phyloP scores from a whole-genome alignment of 345 rosid species.

The Eucalyptus dawsonii region DNA sequence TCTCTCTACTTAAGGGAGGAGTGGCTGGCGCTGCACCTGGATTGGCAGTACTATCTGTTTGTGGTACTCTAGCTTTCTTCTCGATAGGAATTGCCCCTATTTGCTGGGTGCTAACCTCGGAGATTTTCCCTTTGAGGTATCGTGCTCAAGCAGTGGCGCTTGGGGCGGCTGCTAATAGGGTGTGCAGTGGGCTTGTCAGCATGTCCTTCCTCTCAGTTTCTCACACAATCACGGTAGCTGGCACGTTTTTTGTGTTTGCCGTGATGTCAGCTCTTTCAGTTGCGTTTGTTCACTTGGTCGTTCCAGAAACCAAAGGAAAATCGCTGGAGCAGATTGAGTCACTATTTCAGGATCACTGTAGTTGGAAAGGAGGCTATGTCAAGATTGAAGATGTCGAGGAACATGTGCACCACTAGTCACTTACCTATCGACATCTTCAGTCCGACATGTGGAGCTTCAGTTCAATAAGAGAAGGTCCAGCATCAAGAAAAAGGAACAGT shows the following conservation, averaged over 20 bases:
- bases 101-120: slow-evolving; percentile 53
- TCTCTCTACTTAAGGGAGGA: slow-evolving; percentile 20
- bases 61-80: slow-evolving; percentile 58
- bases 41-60: slow-evolving; percentile 27
- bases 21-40: slow-evolving; percentile 5
- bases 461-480: neutral
- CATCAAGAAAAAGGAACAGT: neutral
- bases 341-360: slow-evolving; percentile 8
- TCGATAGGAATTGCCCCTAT: slow-evolving; percentile 53
- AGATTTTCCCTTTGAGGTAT: slow-evolving; percentile 52
- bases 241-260: slow-evolving; percentile 40
- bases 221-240: slow-evolving; percentile 36
- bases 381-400: neutral
- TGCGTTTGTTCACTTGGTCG: slow-evolving; percentile 25
- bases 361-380: neutral
- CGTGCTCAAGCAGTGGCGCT: slow-evolving; percentile 62
- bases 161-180: slow-evolving; percentile 47
- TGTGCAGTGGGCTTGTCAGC: slow-evolving; percentile 45
- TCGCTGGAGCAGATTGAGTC: slow-evolving; percentile 54
- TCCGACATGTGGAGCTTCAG: neutral
- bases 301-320: slow-evolving; percentile 72
- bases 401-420: neutral
- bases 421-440: neutral
- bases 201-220: slow-evolving; percentile 58
- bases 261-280: slow-evolving; percentile 27